Evolutionary conservation across 1,284 basidiomycete genomes (phyloP).

Genomic region (Sphagnurus paluster): DNA sequence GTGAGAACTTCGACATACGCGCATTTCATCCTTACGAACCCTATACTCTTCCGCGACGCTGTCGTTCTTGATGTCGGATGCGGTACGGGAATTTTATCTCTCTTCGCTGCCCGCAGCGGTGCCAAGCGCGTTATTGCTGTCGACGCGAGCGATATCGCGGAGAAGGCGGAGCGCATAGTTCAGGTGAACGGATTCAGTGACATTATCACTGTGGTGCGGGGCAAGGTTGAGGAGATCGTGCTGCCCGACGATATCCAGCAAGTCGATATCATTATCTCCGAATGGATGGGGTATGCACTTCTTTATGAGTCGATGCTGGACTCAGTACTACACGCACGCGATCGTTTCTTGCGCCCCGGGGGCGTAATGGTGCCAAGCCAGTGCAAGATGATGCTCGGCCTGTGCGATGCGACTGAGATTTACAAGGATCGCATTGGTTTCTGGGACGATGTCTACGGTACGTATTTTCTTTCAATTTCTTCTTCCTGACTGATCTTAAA

Average conservation of each 20-base stretch:
- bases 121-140: constrained; percentile 94
- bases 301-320: constrained; percentile 98
- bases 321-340: constrained; percentile 86
- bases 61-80: constrained; percentile 95
- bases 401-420: constrained; percentile 77
- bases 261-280: constrained; percentile 93
- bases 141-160: constrained; percentile 87
- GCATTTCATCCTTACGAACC: constrained; percentile 87
- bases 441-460: constrained; percentile 92
- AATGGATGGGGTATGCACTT: constrained; percentile 97
- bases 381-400: constrained; percentile 80
- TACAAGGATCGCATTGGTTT: constrained; percentile 83
- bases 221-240: constrained; percentile 85
- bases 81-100: constrained; percentile 90
- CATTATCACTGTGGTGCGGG: constrained; percentile 80
- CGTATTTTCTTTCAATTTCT: constrained; percentile 16
- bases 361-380: constrained; percentile 95
- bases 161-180: constrained; percentile 82
- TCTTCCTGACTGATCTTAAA: background rate
- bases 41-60: constrained; percentile 81
- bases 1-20: constrained; percentile 94
- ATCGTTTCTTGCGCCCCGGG: constrained; percentile 75
- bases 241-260: constrained; percentile 69
- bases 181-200: constrained; percentile 77
- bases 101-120: constrained; percentile 91